Evolutionary conservation across 2,329 filamentous ascomycete genomes (phyloP).

Genomic region (Ascochyta clinopodiicola): DNA sequence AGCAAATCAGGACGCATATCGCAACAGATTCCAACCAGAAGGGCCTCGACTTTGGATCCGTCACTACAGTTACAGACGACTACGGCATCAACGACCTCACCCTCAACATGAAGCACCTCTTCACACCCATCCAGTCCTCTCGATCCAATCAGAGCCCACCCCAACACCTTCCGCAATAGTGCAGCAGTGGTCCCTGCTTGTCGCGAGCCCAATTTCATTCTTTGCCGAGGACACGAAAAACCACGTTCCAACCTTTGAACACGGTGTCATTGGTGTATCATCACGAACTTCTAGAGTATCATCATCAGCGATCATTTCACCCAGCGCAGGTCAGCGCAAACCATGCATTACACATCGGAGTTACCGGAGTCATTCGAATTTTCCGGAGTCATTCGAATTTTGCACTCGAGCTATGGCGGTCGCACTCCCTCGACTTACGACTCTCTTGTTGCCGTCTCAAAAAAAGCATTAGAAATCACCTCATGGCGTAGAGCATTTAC

Average conservation of each 20-base stretch:
- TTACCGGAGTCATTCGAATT: constrained; percentile 28
- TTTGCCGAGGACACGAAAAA: constrained; percentile 2
- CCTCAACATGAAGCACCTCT: constrained; percentile 74
- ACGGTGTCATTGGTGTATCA: constrained; percentile 32
- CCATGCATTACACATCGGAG: constrained; percentile 41
- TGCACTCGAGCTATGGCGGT: constrained; percentile 25
- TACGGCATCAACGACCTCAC: constrained; percentile 70
- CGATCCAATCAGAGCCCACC: constrained; percentile 8
- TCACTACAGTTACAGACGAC: constrained; percentile 71
- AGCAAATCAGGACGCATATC: constrained; percentile 66
- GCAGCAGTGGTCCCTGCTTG: not conserved
- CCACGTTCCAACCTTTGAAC: constrained; percentile 20
- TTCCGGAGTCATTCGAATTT: constrained; percentile 22
- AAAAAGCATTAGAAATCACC: constrained; percentile 48
- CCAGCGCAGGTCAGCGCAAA: constrained; percentile 25
- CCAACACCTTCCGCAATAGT: constrained; percentile 2
- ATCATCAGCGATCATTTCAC: constrained; percentile 21
- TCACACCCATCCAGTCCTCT: constrained; percentile 61
- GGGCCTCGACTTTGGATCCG: constrained; percentile 71
- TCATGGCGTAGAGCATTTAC: constrained; percentile 42
- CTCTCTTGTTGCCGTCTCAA: constrained; percentile 25
- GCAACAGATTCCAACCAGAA: constrained; percentile 68
- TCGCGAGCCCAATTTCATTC: constrained; percentile 1
- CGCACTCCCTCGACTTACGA: constrained; percentile 27
- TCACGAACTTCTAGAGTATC: constrained; percentile 22